These are phyloP conservation scores for Chaetomidium leptoderma DNA, from an alignment of 495 filamentous ascomycete species.

Conservation along the genomic window DNA sequence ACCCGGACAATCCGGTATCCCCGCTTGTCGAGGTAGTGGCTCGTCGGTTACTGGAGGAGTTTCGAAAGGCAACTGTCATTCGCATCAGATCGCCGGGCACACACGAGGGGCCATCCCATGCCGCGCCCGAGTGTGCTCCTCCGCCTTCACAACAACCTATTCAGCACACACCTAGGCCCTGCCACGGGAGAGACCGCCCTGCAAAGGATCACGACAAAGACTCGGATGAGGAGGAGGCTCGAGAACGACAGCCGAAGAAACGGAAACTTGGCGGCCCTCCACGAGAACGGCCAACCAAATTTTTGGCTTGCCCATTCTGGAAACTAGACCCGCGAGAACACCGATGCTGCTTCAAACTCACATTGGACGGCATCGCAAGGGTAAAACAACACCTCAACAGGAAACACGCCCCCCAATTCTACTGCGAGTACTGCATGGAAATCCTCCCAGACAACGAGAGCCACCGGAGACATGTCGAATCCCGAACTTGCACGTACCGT, in stretches of 20 bases:
- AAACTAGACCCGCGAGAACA: slow-evolving; percentile 20
- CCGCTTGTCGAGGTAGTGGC: background rate
- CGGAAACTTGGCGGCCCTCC: too few species aligned
- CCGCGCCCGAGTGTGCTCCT: too few species aligned
- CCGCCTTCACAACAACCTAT: too few species aligned
- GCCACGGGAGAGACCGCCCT: too few species aligned
- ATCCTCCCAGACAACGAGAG: slow-evolving; percentile 14
- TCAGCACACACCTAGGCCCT: too few species aligned
- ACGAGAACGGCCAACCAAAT: background rate
- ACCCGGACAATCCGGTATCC: background rate
- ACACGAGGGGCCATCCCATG: too few species aligned
- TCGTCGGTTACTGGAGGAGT: background rate
- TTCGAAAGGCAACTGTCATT: background rate
- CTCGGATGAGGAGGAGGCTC: background rate
- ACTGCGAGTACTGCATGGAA: slow-evolving; percentile 20
- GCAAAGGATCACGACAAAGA: background rate
- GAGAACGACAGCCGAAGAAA: background rate
- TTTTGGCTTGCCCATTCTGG: slow-evolving; percentile 23
- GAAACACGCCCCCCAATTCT: slow-evolving; percentile 20
- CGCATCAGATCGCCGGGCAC: background rate
- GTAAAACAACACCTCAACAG: slow-evolving; percentile 24
- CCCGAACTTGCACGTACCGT: slow-evolving; percentile 5
- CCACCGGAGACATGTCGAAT: slow-evolving; percentile 7
- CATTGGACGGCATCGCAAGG: slow-evolving; percentile 9
- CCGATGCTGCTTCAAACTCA: slow-evolving; percentile 19